phyloP scores from a whole-genome alignment of 345 rosid genomes.

The Zanthoxylum bungeanum region DNA sequence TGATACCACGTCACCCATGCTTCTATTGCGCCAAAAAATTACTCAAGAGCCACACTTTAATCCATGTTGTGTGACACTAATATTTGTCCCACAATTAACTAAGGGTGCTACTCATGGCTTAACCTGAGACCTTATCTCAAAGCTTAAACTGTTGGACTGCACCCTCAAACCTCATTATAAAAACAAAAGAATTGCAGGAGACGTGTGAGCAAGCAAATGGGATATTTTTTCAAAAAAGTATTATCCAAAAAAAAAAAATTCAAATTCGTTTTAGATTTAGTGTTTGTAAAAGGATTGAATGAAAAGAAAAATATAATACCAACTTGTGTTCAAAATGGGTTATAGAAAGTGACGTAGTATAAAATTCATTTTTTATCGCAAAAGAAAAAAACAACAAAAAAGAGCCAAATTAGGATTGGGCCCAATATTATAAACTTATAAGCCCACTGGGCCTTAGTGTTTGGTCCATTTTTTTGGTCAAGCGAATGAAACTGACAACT shows the following conservation, averaged over 20 bases:
- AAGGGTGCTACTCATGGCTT: too few relatives aligned
- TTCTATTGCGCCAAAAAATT: too few relatives aligned
- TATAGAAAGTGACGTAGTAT: neutral
- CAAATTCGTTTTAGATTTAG: neutral
- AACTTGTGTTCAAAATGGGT: neutral
- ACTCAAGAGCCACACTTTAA: too few relatives aligned
- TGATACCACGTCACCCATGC: too few relatives aligned
- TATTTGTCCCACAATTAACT: too few relatives aligned
- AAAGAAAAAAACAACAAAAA: too few relatives aligned
- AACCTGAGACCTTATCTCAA: too few relatives aligned
- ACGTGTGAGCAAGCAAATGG: slow-evolving; percentile 1
- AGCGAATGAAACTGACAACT: neutral
- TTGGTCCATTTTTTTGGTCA: neutral
- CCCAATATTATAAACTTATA: neutral
- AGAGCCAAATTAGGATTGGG: neutral
- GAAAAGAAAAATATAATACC: neutral
- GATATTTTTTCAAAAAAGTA: neutral
- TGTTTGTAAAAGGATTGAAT: neutral
- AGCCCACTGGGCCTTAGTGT: neutral
- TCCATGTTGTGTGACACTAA: too few relatives aligned
- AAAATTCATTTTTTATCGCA: too few relatives aligned
- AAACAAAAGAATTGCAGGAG: neutral
- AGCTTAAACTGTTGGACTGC: too few relatives aligned
- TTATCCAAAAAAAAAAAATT: neutral
- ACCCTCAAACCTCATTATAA: too few relatives aligned